Conservation (phyloP, 345 rosid species). For the Eucalyptus leucophloia region DNA sequence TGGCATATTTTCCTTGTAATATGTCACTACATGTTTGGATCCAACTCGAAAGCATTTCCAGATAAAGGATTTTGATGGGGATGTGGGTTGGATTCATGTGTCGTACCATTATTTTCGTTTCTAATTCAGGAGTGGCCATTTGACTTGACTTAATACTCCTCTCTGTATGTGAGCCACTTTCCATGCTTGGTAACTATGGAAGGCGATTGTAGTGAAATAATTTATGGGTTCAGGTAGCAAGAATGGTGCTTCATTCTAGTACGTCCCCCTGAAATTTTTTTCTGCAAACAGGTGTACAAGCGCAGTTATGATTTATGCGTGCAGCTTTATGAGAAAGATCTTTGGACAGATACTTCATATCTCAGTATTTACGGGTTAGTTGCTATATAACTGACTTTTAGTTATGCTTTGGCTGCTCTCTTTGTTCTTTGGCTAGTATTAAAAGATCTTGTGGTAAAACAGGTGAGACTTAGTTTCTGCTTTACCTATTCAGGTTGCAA, state of each 20-base stretch:
- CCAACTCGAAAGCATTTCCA: neutral
- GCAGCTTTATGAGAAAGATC: constrained; percentile 85
- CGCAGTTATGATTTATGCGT: constrained; percentile 70
- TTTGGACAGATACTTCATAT: constrained; percentile 60
- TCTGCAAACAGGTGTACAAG: constrained; percentile 56
- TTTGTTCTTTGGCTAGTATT: neutral
- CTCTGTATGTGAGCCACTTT: neutral
- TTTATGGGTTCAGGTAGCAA: neutral
- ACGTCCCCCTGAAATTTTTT: neutral
- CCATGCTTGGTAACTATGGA: neutral
- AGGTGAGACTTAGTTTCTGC: neutral
- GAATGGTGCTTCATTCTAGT: neutral
- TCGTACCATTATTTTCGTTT: neutral
- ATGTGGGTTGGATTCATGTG: neutral
- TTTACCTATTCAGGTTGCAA: constrained; percentile 36
- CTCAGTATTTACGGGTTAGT: constrained; percentile 72
- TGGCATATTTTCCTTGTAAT: neutral
- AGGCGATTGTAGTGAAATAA: neutral
- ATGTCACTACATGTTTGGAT: neutral
- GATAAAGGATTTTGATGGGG: neutral
- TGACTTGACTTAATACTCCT: neutral
- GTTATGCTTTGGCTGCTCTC: neutral
- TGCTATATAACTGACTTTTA: neutral
- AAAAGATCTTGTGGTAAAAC: neutral
- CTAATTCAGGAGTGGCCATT: neutral